Conservation (phyloP, 805 yeast species). For the Lachancea sp. region DNA sequence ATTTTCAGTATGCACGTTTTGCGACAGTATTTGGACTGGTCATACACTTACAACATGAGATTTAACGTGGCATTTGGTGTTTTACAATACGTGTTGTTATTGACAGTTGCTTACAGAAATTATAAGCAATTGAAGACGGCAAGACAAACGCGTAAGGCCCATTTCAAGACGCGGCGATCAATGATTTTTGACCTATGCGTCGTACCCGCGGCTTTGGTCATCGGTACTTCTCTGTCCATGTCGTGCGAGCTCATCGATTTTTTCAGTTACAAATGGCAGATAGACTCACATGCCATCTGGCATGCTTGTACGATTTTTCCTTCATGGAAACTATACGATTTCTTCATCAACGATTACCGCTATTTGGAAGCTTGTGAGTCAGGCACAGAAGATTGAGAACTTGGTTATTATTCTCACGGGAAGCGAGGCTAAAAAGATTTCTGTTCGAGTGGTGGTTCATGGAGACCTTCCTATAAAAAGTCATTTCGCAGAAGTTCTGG, state of each 20-base stretch:
- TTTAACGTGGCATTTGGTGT: constrained; percentile 79
- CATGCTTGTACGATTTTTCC: constrained; percentile 85
- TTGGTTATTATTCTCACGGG: too few species aligned
- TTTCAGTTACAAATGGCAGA: constrained; percentile 56
- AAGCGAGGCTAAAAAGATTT: too few species aligned
- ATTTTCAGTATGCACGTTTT: constrained; percentile 61
- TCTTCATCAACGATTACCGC: constrained; percentile 41
- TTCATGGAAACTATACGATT: constrained; percentile 64
- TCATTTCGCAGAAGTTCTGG: too few species aligned
- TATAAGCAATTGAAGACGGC: constrained; percentile 17
- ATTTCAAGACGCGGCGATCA: constrained; percentile 6
- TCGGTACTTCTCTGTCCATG: constrained; percentile 64
- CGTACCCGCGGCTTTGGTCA: constrained; percentile 47
- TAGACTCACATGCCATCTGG: constrained; percentile 95
- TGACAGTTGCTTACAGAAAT: constrained; percentile 30
- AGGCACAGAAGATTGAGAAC: not conserved
- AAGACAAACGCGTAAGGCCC: constrained; percentile 3
- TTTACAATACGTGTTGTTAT: constrained; percentile 51
- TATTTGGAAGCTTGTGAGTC: constrained; percentile 4
- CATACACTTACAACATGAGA: constrained; percentile 89
- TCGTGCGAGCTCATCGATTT: constrained; percentile 88
- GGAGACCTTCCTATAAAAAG: too few species aligned
- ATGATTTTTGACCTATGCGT: constrained; percentile 26
- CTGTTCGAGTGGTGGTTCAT: too few species aligned
- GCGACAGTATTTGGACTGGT: constrained; percentile 68